Evolutionary conservation across 768 basidiomycete genomes (phyloP), one percentile per base, ranked within the genome.

Genomic region (Tricholoma hemisulphureum): DNA sequence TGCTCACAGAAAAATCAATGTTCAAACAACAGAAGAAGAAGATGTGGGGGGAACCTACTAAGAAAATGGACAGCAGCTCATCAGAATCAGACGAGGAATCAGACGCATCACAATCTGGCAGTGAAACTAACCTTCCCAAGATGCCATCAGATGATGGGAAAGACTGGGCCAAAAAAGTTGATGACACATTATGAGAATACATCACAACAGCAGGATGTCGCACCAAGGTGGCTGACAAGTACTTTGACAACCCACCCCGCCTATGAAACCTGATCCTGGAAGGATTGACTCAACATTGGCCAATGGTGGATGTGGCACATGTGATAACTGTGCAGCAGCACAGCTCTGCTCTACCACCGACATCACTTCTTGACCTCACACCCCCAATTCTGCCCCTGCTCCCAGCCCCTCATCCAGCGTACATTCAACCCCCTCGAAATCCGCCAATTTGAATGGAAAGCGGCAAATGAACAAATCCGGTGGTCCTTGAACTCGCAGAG

Each of bases 111-210:
- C n/a, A n/a, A n/a, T n/a, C n/a, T n/a, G n/a, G n/a, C n/a, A n/a
- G n/a, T n/a, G n/a, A n/a, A n/a, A n/a, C n/a, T n/a, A n/a, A n/a
- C n/a, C n/a, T n/a, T n/a, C n/a, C n/a, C n/a, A 13, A 37, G 14
- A 37, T 37, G 35, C 14, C 6, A 14, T 16, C 2, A 1, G 65
- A 64, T 3, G 51, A 60, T n/a, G 63, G 56, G 3, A 54, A 51
- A 39, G 64, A 63, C 7, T 73, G 65, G 65, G 57, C 21, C 7
- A 75, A 75, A 57, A 69, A 69, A 20, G 68, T 76, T 0, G 75
- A 78, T 23, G 60, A 64, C 1, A 56, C 53, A 4, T 50, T 77
- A 51, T 61, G 71, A 0, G 31, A n/a, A 39, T 26, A 0, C 77
- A 74, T 58, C 66, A 73, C 1, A 60, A 69, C 2, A 64, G 68